Base-by-base conservation (phyloP, 2,329 filamentous ascomycete genomes). In the Alternaria rosae region DNA sequence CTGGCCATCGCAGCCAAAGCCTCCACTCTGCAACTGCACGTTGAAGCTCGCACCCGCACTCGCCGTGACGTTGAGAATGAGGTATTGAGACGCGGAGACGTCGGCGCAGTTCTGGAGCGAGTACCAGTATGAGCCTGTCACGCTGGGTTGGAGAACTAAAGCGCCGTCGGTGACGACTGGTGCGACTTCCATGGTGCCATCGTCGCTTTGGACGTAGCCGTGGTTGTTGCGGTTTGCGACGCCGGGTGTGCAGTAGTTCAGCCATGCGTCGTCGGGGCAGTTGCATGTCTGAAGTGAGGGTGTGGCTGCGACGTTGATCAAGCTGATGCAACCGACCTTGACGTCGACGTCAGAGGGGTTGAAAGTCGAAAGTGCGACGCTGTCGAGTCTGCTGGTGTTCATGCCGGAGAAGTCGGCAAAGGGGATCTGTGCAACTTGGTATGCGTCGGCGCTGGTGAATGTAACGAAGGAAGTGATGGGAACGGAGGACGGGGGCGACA, bases 51-150 rank as follows among this genome's bases (percentile, higher is more conserved):
- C 59, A 15, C 59, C 59, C 3, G 54, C 23, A 3, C 25, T 61
- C 1, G 59, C 59, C 4, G 59, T 61, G 25, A 61, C 59, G 25
- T 58, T 61, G 25, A 61, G 41, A 12, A 38, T n/a, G 10, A 61
- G 59, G 41, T 32, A 53, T 1, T 23, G 11, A 4, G 47, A 58
- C 1, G 47, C 2, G 3, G 59, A 61, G 8, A 58, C n/a, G 25
- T 61, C 59, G 3, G 20, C 45, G 7, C 59, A 61, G 42, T 53
- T 58, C 10, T 61, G 59, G 3, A 61, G 48, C 42, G 59, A 61
- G 59, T 61, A 61, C 59, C 59, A 61, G 10, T 61, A 61, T 2
- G 59, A 61, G 20, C 59, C 59, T 10, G 59, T 48, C 3, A 61
- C 9, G 11, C 28, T 38, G 12, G 59, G 59, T 42, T 61, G 59